Base-by-base conservation (phyloP, 208 protist genomes). In the Acanthamoeba divionensis region DNA sequence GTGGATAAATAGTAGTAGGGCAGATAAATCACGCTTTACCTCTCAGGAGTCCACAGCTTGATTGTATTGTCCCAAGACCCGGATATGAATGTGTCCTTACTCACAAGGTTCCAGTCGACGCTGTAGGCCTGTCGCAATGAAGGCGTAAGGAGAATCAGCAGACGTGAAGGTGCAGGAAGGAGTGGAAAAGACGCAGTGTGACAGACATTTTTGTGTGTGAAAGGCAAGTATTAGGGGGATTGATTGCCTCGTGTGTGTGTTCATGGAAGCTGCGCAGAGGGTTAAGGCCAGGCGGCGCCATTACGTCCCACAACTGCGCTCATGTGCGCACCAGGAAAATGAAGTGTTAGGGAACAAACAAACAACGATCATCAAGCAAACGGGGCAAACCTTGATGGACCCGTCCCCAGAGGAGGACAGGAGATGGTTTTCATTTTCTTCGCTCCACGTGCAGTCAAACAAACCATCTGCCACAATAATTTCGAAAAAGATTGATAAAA, bases 91-190 rank as follows among this genome's bases (percentile, higher is more conserved):
- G 31, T 88, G 48, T 92, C 66, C 82, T 94, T 94, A 5, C 54
- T 13, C 7, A 93, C 71, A 0, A 93, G 90, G 82, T 95, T 95
- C 93, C 93, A 95, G 86, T 95, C 90, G 31, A 95, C 90, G 62
- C 75, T 79, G 73, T 91, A 80, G 47, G 67, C 65, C 60, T 89
- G 6, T 0, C 0, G 10, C 4, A 15, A 24, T 6, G 26, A n/a
- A 12, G 52, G 52, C 52, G n/a, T 26, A 60, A 21, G n/a, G n/a
- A 60, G 52, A 60, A 21, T 26, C 21, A 60, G n/a, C 21, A 21
- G n/a, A 60, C 21, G 45, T 6, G 21, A 7, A 4, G 31, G 45
- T 12, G 41, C 60, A 50, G 26, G 73, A 29, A 24, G 0, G 41
- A 82, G 13, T 0, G 2, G 21, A 7, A 67, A 24, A 66, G 24